Conservation (phyloP, 2,329 filamentous ascomycete species). For the Lachnellula arida region DNA sequence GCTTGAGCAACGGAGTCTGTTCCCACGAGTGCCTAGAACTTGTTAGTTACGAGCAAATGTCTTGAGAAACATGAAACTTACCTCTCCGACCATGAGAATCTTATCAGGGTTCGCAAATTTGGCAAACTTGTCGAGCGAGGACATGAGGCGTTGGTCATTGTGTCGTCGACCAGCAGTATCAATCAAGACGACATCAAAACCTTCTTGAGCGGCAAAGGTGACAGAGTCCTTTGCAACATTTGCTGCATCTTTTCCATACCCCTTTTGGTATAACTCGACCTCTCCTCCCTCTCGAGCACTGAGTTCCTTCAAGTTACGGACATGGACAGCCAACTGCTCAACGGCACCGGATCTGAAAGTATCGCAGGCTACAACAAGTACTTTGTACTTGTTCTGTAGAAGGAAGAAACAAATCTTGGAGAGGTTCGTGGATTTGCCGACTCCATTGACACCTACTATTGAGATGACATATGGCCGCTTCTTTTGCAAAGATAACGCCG, state of each 20-base stretch:
- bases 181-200: constrained; percentile 91
- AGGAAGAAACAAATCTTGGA: constrained; percentile 98
- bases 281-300: constrained; percentile 75
- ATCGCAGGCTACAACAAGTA: constrained; percentile 90
- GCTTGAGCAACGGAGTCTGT: constrained; percentile 95
- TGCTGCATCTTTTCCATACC: constrained; percentile 96
- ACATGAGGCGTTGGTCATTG: constrained; percentile 95
- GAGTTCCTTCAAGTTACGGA: constrained; percentile 87
- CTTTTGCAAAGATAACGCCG: constrained; percentile 56
- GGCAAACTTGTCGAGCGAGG: constrained; percentile 92
- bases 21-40: constrained; percentile 71
- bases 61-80: constrained; percentile 8
- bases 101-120: constrained; percentile 96
- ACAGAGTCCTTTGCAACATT: constrained; percentile 94
- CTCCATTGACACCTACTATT: constrained; percentile 96
- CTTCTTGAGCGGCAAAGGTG: constrained; percentile 65
- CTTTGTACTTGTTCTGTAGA: constrained; percentile 92
- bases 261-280: constrained; percentile 93
- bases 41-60: constrained; percentile 7
- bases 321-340: constrained; percentile 93
- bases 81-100: constrained; percentile 88
- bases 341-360: constrained; percentile 97
- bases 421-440: constrained; percentile 96
- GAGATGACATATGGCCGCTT: constrained; percentile 91
- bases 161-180: constrained; percentile 93